Conservation (phyloP, 331 rosid genomes). For the Pyrus hybrid region DNA sequence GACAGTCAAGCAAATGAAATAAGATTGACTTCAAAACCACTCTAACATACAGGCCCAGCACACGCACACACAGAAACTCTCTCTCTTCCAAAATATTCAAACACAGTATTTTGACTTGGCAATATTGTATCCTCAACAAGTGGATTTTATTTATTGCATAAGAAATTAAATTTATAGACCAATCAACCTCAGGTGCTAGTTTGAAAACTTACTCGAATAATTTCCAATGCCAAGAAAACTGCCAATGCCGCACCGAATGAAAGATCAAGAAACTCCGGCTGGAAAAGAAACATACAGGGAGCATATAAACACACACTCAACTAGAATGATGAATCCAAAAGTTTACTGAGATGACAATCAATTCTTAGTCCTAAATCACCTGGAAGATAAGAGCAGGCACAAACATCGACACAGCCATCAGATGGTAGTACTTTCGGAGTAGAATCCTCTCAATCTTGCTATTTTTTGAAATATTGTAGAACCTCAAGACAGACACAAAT, state of each 20-base stretch:
- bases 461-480: conserved; percentile 84
- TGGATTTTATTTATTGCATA: neutral
- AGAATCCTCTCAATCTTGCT: conserved; percentile 95
- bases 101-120: neutral
- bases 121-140: neutral
- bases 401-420: conserved; percentile 93
- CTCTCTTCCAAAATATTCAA: neutral
- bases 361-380: conserved; percentile 40
- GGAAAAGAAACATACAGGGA: conserved; percentile 30
- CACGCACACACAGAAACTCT: neutral
- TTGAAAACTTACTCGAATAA: conserved; percentile 67
- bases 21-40: neutral
- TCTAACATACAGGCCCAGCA: neutral
- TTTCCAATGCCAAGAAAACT: conserved; percentile 76
- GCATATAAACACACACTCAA: conserved; percentile 1
- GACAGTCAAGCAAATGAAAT: conserved; percentile 12
- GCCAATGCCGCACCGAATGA: conserved; percentile 92
- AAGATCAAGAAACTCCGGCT: conserved; percentile 87
- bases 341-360: conserved; percentile 7
- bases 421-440: conserved; percentile 87
- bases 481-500: conserved; percentile 61
- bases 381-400: conserved; percentile 90
- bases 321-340: conserved; percentile 12
- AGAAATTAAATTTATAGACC: neutral
- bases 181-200: neutral